Evolutionary conservation across 345 rosid genomes (phyloP).

Genomic region (Rhodomyrtus tomentosa): DNA sequence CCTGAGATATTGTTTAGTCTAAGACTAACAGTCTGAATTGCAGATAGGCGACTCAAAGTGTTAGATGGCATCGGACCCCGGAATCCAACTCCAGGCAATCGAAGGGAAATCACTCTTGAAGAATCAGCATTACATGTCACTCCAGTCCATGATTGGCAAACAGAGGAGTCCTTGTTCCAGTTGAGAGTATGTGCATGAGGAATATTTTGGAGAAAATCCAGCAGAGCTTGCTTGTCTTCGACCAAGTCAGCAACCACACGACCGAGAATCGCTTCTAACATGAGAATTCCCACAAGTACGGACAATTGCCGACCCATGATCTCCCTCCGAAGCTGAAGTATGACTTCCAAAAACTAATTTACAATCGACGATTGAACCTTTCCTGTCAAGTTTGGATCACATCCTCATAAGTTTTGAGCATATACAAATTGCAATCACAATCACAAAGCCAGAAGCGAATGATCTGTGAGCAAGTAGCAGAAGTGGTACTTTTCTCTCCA

Average conservation of each 20-base stretch:
- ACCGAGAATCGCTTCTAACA: conserved; percentile 25
- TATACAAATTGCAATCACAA: neutral
- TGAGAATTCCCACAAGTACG: neutral
- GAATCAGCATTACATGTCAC: conserved; percentile 45
- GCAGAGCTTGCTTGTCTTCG: conserved; percentile 58
- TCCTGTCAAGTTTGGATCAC: neutral
- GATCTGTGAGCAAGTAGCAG: neutral
- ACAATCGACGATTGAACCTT: neutral
- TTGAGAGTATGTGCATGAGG: conserved; percentile 47
- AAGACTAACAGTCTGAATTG: conserved; percentile 49
- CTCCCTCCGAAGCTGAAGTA: neutral
- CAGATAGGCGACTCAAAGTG: conserved; percentile 48
- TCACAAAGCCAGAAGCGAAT: neutral
- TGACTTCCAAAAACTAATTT: neutral
- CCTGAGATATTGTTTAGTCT: conserved; percentile 69
- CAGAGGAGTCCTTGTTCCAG: conserved; percentile 38
- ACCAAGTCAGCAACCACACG: conserved; percentile 30
- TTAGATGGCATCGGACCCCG: conserved; percentile 36
- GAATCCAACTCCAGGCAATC: conserved; percentile 50
- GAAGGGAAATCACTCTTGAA: conserved; percentile 45
- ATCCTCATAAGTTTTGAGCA: neutral
- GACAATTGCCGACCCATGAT: neutral
- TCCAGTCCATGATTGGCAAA: conserved; percentile 69
- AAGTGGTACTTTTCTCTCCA: neutral
- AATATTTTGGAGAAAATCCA: conserved; percentile 43